phyloP scores from a whole-genome alignment of 2,329 filamentous ascomycete genomes.

The Trichoderma sp. region DNA sequence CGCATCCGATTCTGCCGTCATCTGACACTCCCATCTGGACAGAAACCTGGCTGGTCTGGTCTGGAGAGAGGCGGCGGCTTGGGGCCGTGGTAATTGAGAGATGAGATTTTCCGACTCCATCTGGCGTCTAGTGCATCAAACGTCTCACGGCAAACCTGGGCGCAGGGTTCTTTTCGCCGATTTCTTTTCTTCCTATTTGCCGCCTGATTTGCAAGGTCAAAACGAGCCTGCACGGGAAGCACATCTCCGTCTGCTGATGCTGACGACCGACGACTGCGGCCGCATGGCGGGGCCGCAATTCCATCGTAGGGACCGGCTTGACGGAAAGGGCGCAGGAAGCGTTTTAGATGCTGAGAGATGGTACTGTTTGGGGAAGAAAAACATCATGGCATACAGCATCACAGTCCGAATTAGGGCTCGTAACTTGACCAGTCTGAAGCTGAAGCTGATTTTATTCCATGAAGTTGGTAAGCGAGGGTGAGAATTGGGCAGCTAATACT shows the following conservation, averaged over 20 bases:
- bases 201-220: neutral
- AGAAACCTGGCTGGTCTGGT: neutral
- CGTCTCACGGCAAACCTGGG: neutral
- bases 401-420: neutral
- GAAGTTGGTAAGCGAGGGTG: neutral
- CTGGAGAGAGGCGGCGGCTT: neutral
- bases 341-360: neutral
- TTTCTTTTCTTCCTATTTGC: neutral
- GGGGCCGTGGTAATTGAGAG: neutral
- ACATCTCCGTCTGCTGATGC: conserved; percentile 18
- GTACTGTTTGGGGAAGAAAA: neutral
- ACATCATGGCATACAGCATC: neutral
- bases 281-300: conserved; percentile 19
- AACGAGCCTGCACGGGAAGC: neutral
- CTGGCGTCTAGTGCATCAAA: neutral
- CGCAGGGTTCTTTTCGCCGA: neutral
- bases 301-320: conserved; percentile 1
- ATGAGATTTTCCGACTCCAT: conserved; percentile 1
- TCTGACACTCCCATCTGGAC: conserved; percentile 14
- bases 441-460: neutral
- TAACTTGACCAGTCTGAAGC: neutral
- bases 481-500: neutral
- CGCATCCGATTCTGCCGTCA: conserved; percentile 18
- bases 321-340: conserved; percentile 3
- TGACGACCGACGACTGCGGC: conserved; percentile 19